Evolutionary conservation across 108 stramenopile species (phyloP).

Genomic region (Pseudonitzschia multistriata): DNA sequence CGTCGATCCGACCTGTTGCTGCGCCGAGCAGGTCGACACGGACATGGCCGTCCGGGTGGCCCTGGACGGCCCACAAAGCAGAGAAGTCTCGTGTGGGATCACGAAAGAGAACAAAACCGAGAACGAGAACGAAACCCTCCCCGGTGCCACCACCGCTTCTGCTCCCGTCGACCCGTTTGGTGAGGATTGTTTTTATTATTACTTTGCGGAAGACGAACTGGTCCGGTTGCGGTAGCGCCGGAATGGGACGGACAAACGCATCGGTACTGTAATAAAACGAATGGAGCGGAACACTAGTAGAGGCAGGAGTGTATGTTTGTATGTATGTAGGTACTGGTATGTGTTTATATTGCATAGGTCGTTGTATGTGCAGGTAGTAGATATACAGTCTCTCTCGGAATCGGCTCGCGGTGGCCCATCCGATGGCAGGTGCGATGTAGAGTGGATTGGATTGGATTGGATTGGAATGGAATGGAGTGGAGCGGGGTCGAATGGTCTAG

Average conservation of each 20-base stretch:
- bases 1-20: slow-evolving; percentile 84
- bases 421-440: no score
- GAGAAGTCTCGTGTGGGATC: neutral
- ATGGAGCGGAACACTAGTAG: no score
- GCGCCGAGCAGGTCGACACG: slow-evolving; percentile 74
- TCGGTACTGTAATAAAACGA: no score
- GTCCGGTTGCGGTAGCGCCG: neutral
- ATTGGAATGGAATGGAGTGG: neutral
- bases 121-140: neutral
- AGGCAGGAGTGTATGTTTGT: no score
- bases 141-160: no score
- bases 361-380: no score
- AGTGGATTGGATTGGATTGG: neutral
- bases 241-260: neutral
- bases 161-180: no score
- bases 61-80: slow-evolving; percentile 31
- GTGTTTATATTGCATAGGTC: no score
- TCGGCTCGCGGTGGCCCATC: no score
- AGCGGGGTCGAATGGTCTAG: neutral
- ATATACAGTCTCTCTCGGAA: no score
- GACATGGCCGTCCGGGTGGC: slow-evolving; percentile 59
- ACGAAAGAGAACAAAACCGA: neutral
- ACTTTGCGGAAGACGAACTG: slow-evolving; percentile 74
- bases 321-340: no score
- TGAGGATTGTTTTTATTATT: slow-evolving; percentile 55